Percentiles rank a stretch among this genome's conserved stretches.
Conservation (phyloP, 306 rosid genomes). For the Cucurbita argyrosperma region DNA sequence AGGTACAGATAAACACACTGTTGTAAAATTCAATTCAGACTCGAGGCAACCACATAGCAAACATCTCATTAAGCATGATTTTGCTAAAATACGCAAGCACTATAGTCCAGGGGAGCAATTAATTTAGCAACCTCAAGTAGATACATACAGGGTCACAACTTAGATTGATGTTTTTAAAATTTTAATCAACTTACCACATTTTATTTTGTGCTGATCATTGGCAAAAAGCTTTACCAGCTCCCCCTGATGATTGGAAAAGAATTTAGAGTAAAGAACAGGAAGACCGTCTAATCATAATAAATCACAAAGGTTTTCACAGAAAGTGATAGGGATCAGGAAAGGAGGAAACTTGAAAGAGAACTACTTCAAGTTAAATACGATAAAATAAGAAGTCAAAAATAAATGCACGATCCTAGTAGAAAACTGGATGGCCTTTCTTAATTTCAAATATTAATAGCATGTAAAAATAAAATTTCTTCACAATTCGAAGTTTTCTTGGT, state of each 20-base stretch:
- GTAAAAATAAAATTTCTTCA: not conserved
- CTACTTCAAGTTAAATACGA: not conserved
- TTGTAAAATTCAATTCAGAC: no score
- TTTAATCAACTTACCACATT: constrained; percentile 50
- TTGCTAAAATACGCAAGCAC: not conserved
- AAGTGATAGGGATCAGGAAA: not conserved
- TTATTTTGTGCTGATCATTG: constrained; percentile 83
- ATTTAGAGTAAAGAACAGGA: not conserved
- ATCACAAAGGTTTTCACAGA: not conserved
- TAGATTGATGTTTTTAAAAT: not conserved
- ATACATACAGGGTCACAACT: not conserved
- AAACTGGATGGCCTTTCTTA: not conserved
- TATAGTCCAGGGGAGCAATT: not conserved
- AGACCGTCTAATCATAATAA: not conserved
- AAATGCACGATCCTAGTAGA: not conserved
- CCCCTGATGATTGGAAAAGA: constrained; percentile 42
- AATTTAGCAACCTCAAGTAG: not conserved
- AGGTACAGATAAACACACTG: not conserved
- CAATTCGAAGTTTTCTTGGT: not conserved
- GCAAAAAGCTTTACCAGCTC: constrained; percentile 82
- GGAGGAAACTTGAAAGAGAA: not conserved
- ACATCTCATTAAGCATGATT: not conserved
- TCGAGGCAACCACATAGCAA: not conserved
- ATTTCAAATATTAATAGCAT: not conserved
- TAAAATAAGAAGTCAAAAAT: not conserved